phyloP scores from a whole-genome alignment of 768 basidiomycete genomes.

The Flagelloscypha sp. region DNA sequence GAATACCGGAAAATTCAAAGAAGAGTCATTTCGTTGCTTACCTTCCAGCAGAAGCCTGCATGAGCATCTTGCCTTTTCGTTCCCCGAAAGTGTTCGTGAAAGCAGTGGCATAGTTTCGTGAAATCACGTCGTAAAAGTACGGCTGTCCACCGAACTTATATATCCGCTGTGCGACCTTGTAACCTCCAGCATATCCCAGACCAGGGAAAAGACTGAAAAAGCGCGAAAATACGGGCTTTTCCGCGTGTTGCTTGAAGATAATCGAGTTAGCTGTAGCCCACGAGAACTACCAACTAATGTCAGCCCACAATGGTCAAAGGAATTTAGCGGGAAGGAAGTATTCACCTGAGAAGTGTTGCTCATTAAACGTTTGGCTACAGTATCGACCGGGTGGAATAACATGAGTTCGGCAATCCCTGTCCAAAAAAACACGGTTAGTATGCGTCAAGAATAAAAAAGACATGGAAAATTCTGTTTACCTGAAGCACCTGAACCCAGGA shows the following conservation, averaged over 20 bases:
- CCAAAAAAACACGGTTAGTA: slow-evolving; percentile 4
- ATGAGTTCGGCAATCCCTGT: slow-evolving; percentile 90
- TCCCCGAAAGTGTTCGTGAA: slow-evolving; percentile 87
- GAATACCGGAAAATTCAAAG: not conserved
- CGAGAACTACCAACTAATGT: slow-evolving; percentile 3
- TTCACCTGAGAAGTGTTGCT: slow-evolving; percentile 84
- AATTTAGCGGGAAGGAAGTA: slow-evolving; percentile 3
- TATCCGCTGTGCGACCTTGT: slow-evolving; percentile 88
- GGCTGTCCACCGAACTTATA: slow-evolving; percentile 99
- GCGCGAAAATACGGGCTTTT: slow-evolving; percentile 55
- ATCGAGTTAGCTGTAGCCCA: slow-evolving; percentile 25
- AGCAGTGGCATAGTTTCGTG: slow-evolving; percentile 66
- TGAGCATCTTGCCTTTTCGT: slow-evolving; percentile 91
- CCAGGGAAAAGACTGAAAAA: slow-evolving; percentile 95
- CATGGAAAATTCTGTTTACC: slow-evolving; percentile 35
- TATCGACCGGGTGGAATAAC: slow-evolving; percentile 95
- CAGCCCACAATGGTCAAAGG: not conserved
- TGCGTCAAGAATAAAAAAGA: slow-evolving; percentile 6
- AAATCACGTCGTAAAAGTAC: slow-evolving; percentile 91
- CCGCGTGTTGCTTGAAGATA: slow-evolving; percentile 81
- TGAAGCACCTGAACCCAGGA: slow-evolving; percentile 88
- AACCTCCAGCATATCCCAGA: slow-evolving; percentile 95
- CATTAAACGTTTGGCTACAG: slow-evolving; percentile 98
- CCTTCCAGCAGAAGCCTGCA: slow-evolving; percentile 93
- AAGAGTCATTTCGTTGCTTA: slow-evolving; percentile 34